Percentiles rank a stretch among this genome's conserved stretches.
phyloP scores from a whole-genome alignment of 2,329 filamentous ascomycete genomes.

The Hymenoscyphus infarciens region DNA sequence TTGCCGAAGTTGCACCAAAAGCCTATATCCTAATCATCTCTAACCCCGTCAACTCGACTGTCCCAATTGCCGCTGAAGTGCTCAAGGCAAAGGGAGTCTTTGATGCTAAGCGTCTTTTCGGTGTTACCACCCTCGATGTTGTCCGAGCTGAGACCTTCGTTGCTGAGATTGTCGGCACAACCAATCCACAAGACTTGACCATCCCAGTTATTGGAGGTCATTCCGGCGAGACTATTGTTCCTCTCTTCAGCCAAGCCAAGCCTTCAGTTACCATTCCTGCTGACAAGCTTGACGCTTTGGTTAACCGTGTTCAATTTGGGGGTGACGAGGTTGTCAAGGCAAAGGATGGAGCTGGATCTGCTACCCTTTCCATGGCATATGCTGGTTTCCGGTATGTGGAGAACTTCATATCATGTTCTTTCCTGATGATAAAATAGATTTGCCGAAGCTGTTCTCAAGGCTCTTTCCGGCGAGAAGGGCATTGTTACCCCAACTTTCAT shows the following conservation, averaged over 20 bases:
- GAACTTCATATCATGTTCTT: neutral
- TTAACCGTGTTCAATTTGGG: constrained; percentile 96
- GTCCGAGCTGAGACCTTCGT: constrained; percentile 98
- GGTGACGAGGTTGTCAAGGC: constrained; percentile 96
- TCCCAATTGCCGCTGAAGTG: constrained; percentile 95
- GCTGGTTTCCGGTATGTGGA: constrained; percentile 78
- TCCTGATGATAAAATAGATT: constrained; percentile 54
- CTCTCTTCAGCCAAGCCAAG: constrained; percentile 88
- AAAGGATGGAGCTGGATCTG: constrained; percentile 87
- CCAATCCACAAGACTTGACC: constrained; percentile 75
- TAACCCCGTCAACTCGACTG: constrained; percentile 99
- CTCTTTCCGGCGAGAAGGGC: constrained; percentile 87
- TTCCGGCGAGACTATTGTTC: constrained; percentile 97
- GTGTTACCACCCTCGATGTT: constrained; percentile 97
- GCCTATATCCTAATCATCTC: constrained; percentile 96
- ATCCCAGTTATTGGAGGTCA: constrained; percentile 96
- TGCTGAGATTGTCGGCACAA: constrained; percentile 76
- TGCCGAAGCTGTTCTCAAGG: constrained; percentile 90
- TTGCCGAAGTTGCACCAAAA: constrained; percentile 85
- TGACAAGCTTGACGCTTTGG: constrained; percentile 85
- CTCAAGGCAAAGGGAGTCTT: constrained; percentile 92
- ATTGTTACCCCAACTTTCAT: constrained; percentile 94
- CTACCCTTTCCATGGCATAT: constrained; percentile 91
- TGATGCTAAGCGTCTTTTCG: constrained; percentile 92
- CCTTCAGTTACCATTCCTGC: constrained; percentile 76